Conservation (phyloP, 1,284 basidiomycete species). For the Sanghuangporus weigelae region DNA sequence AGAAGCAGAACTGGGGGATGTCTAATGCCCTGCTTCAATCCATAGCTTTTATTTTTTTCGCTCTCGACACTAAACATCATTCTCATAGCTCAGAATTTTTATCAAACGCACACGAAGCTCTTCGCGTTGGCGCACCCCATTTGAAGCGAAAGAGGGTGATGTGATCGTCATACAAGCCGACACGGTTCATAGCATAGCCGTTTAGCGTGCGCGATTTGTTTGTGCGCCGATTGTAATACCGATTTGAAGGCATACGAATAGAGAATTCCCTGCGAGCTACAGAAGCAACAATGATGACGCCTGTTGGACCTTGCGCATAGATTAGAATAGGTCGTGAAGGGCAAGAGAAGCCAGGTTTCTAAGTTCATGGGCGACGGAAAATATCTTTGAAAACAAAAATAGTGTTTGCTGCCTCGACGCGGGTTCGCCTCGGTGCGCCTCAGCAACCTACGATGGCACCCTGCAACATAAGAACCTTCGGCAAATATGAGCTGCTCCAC, state of each 20-base stretch:
- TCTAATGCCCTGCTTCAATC: background rate
- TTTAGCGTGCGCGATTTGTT: background rate
- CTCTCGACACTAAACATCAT: background rate
- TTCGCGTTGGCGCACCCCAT: background rate
- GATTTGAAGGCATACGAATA: too few species aligned
- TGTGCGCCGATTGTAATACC: background rate
- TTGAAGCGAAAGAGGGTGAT: background rate
- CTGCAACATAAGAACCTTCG: background rate
- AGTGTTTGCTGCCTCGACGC: too few species aligned
- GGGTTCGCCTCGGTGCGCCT: background rate
- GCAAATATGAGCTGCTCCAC: background rate
- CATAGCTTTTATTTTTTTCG: background rate
- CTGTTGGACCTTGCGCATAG: too few species aligned
- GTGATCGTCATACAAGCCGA: background rate
- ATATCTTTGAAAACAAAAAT: too few species aligned
- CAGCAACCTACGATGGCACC: background rate
- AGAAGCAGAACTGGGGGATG: background rate
- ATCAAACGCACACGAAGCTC: background rate
- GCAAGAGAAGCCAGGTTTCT: too few species aligned
- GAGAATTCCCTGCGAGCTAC: too few species aligned
- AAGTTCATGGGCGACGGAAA: too few species aligned
- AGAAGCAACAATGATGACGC: too few species aligned
- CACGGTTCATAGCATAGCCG: background rate
- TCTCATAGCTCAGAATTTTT: background rate
- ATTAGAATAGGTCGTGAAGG: too few species aligned